Conservation (phyloP, 2,329 filamentous ascomycete genomes). For the Aureobasidium zeae region DNA sequence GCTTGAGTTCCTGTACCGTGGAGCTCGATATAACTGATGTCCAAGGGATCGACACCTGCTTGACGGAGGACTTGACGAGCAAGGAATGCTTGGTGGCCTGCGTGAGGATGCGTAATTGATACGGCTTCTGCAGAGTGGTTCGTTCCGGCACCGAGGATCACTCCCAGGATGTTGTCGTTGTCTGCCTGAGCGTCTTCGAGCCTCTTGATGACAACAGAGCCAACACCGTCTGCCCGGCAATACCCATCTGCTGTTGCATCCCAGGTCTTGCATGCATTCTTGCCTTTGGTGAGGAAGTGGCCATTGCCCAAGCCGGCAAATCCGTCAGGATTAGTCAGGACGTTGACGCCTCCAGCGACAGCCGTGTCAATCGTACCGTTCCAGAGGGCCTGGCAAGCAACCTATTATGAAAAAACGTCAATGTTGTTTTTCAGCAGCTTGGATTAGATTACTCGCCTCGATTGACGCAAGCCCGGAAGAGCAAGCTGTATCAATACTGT, state of each 20-base stretch:
- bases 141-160: conserved; percentile 22
- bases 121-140: conserved; percentile 24
- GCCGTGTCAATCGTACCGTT: conserved; percentile 24
- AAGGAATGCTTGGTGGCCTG: conserved; percentile 18
- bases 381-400: conserved; percentile 25
- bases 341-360: conserved; percentile 25
- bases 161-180: conserved; percentile 27
- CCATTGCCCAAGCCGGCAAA: conserved; percentile 23
- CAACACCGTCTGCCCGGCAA: conserved; percentile 25
- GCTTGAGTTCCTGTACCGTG: conserved; percentile 31
- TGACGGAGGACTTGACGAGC: conserved; percentile 19
- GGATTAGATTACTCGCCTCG: no score
- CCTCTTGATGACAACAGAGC: conserved; percentile 25
- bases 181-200: conserved; percentile 27
- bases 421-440: no score
- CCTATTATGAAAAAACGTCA: no score
- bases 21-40: conserved; percentile 25
- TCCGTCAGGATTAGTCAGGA: conserved; percentile 24
- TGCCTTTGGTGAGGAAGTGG: conserved; percentile 23
- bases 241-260: conserved; percentile 26
- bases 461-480: conserved; percentile 23
- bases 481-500: conserved; percentile 26
- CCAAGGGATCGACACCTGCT: conserved; percentile 22
- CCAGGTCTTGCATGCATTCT: conserved; percentile 22
- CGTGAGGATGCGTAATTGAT: conserved; percentile 25